Evolutionary conservation across 2,329 filamentous ascomycete species (phyloP), one percentile per base, ranked within the genome.

Genomic region (Myotisia sp.): DNA sequence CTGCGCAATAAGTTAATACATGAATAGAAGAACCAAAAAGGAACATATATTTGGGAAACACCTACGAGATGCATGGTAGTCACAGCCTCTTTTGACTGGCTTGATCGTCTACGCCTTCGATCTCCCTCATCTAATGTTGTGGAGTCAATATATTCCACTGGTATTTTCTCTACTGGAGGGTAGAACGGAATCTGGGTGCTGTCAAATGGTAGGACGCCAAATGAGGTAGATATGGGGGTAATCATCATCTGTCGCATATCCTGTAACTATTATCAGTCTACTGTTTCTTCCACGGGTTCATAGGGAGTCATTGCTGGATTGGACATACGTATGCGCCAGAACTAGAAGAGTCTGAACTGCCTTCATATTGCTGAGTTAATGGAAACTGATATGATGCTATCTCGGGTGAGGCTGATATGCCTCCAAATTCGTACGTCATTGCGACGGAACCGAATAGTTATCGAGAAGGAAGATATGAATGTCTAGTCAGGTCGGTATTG

Each of bases 1-100:
- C 84, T 92, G 49, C 29, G 21, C 33, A 32, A 42, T 18, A 8
- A 37, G 42, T 38, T 39, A 6, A 20, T 14, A 33, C 13, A 33
- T 35, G 39, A 26, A 8, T 14, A 32, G 9, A 8, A 32, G 14
- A n/a, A 6, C 24, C 12, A 13, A 17, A 13, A 14, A 22, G 8
- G 12, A 17, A 13, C 8, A n/a, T n/a, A n/a, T n/a, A n/a, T n/a
- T n/a, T n/a, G n/a, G n/a, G 14, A 24, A 3, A 4, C 17, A 44
- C 48, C 20, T 43, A 52, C 48, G 34, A 50, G 36, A 30, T 50
- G 47, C 48, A 51, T 50, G 33, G 44, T 50, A n/a, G 47, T 42
- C 8, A 47, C 39, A 5, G 40, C 47, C 29, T 46, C 50, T 30
- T 48, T 44, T 9, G 37, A 37, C 9, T 36, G 41, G 24, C 38